Base-by-base conservation (phyloP, 1,284 basidiomycete genomes). In the Chiua sp. region DNA sequence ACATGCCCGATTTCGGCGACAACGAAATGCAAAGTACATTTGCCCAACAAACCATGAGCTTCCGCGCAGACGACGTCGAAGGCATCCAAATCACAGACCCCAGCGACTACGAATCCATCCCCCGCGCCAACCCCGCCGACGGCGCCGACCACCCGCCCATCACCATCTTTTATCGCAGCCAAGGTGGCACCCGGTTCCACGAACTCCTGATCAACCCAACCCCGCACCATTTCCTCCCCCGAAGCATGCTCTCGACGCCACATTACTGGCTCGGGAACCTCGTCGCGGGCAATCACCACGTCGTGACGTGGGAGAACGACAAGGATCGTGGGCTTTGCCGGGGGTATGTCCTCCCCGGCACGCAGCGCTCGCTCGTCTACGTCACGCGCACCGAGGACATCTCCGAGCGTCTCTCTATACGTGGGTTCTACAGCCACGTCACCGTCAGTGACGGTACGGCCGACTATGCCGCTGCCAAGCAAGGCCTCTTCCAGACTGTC, bases 41-140 rank as follows among this genome's bases (percentile, higher is more conserved):
- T 57, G 59, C 68, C 1, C 55, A 63, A 54, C 63, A 67, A 28
- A 61, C 63, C 33, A 57, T 64, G 54, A 69, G 68, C 54, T 65
- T 71, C 49, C 57, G 62, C 55, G 65, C 71, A 46, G 70, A 74
- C 56, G 68, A 71, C 47, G 66, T 74, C 57, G 69, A 71, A 50
- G 77, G 79, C 56, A 77, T 87, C 56, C 75, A 81, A 51, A 81
- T 90, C 58, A 85, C 85, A 8, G 85, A 87, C 57, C 77, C 79
- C 64, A 77, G 49, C 75, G 78, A 50, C 63, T 72, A 63, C 69
- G 78, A 72, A 67, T 77, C 65, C 66, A 75, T 63, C 63, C 78
- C 57, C 63, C 75, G 47, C 72, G 73, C 32, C 59, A 67, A 52
- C 62, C 75, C 48, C 54, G 60, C 57, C 28, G 69, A 72, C 13